Percentiles rank a stretch among this genome's conserved stretches.
Evolutionary conservation across 352 stramenopile species (phyloP).

Genomic region (Peronospora farinosa): DNA sequence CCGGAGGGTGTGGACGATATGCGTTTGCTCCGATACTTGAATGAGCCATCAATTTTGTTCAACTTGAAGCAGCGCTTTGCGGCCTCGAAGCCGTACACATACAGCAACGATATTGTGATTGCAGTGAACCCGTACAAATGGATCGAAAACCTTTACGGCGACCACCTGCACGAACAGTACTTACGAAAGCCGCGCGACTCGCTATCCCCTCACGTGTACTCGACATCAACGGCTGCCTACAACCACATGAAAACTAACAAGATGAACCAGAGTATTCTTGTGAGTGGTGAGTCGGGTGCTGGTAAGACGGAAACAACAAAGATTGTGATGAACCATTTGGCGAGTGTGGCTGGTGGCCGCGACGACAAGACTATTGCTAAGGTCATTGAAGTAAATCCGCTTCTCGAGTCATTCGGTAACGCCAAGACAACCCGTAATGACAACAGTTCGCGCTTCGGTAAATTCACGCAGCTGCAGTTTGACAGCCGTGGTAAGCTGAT

Average conservation of each 20-base stretch:
- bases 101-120: conserved; percentile 96
- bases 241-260: conserved; percentile 74
- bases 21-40: conserved; percentile 84
- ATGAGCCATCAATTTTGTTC: conserved; percentile 91
- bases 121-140: conserved; percentile 97
- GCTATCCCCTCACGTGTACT: conserved; percentile 78
- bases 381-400: conserved; percentile 88
- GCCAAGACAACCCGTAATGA: conserved; percentile 92
- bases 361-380: conserved; percentile 87
- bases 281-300: conserved; percentile 81
- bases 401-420: conserved; percentile 93
- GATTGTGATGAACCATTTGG: conserved; percentile 88
- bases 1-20: conserved; percentile 80
- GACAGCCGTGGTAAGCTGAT: conserved; percentile 69
- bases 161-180: conserved; percentile 83
- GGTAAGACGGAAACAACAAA: conserved; percentile 98
- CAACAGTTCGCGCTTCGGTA: conserved; percentile 88
- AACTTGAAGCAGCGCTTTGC: conserved; percentile 90
- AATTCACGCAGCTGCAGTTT: conserved; percentile 89
- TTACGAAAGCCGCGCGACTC: conserved; percentile 60
- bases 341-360: conserved; percentile 70
- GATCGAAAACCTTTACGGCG: conserved; percentile 88
- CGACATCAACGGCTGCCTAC: conserved; percentile 78
- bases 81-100: conserved; percentile 93
- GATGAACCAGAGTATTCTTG: conserved; percentile 84